Conservation (phyloP, 495 filamentous ascomycete genomes). For the Letharia columbiana region DNA sequence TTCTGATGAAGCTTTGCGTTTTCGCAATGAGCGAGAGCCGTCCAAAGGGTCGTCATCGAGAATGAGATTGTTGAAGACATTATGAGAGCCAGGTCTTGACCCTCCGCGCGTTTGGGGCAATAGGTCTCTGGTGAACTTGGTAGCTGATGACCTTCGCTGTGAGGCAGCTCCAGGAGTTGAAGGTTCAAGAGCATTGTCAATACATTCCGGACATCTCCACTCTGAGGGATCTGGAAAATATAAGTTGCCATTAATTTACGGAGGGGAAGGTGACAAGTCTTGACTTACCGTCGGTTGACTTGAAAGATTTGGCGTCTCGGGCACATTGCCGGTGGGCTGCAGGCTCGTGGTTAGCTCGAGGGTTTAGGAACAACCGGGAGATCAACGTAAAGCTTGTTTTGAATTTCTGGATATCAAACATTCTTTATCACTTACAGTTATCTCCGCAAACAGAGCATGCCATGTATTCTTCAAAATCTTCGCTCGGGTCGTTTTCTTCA, state of each 20-base stretch:
- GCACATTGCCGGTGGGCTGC: constrained; percentile 92
- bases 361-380: constrained; percentile 31
- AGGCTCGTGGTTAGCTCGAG: constrained; percentile 26
- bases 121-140: constrained; percentile 61
- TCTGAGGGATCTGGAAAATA: constrained; percentile 43
- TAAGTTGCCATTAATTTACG: constrained; percentile 1
- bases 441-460: constrained; percentile 75
- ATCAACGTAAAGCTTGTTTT: constrained; percentile 28
- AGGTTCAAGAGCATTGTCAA: constrained; percentile 54
- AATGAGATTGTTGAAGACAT: constrained; percentile 69
- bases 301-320: constrained; percentile 63
- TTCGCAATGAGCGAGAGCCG: constrained; percentile 76
- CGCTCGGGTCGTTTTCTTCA: constrained; percentile 77
- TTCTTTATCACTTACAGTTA: constrained; percentile 60
- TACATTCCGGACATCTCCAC: constrained; percentile 79
- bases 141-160: constrained; percentile 37
- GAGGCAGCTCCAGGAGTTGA: constrained; percentile 34
- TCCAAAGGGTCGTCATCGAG: constrained; percentile 76
- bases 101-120: constrained; percentile 62
- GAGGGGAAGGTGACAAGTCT: constrained; percentile 15
- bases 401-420: constrained; percentile 25
- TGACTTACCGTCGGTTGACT: constrained; percentile 55
- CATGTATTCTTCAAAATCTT: constrained; percentile 81
- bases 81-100: constrained; percentile 71
- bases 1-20: constrained; percentile 65